These are phyloP conservation scores for Microthyrium microscopicum DNA, from an alignment of 2,329 filamentous ascomycete species.

Conservation along the genomic window DNA sequence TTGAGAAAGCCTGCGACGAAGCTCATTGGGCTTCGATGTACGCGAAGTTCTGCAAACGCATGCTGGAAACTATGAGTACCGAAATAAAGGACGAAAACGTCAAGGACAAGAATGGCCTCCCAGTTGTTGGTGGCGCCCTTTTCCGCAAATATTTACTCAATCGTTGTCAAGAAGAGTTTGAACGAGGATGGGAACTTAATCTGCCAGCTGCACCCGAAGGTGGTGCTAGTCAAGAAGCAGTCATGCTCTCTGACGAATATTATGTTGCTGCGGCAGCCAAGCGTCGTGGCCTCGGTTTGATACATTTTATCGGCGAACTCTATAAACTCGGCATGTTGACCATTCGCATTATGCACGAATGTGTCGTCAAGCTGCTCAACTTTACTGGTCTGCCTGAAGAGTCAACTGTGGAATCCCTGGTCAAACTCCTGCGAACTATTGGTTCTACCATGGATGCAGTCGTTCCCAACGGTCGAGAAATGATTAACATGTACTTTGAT, in stretches of 20 bases:
- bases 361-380: slow-evolving; percentile 91
- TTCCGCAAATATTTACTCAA: slow-evolving; percentile 99
- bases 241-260: slow-evolving; percentile 88
- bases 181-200: slow-evolving; percentile 90
- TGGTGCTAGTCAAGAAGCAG: slow-evolving; percentile 68
- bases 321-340: slow-evolving; percentile 99
- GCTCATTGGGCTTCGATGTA: slow-evolving; percentile 99
- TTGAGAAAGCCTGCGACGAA: slow-evolving; percentile 97
- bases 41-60: slow-evolving; percentile 92
- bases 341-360: slow-evolving; percentile 98
- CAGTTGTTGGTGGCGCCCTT: slow-evolving; percentile 79
- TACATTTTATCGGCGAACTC: slow-evolving; percentile 97
- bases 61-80: slow-evolving; percentile 87
- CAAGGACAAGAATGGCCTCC: slow-evolving; percentile 71
- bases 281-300: slow-evolving; percentile 88
- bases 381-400: slow-evolving; percentile 88
- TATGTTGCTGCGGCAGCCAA: slow-evolving; percentile 88
- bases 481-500: slow-evolving; percentile 89
- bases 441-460: slow-evolving; percentile 70
- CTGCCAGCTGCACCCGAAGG: slow-evolving; percentile 62
- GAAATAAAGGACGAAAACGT: slow-evolving; percentile 95
- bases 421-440: slow-evolving; percentile 81
- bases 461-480: slow-evolving; percentile 58
- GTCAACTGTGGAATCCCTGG: slow-evolving; percentile 88
- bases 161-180: slow-evolving; percentile 96